phyloP scores from a whole-genome alignment of 2,329 filamentous ascomycete genomes.

The Colletotrichum godetiae region DNA sequence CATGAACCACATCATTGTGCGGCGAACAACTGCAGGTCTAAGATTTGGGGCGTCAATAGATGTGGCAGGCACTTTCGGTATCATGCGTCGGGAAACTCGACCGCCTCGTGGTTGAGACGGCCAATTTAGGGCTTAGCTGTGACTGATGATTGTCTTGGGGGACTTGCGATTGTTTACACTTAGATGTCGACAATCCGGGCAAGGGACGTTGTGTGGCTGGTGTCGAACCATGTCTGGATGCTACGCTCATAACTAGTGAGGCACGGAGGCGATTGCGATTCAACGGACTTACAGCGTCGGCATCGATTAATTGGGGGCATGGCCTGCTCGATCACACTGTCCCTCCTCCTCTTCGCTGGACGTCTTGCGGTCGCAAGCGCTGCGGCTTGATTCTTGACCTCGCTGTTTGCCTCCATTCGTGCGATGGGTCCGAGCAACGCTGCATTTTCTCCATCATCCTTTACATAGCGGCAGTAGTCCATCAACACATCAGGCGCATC shows the following conservation, averaged over 20 bases:
- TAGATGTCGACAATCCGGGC: not conserved
- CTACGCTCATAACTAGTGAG: not conserved
- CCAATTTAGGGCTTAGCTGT: conserved; percentile 4
- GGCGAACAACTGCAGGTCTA: conserved; percentile 22
- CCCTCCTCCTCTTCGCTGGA: conserved; percentile 15
- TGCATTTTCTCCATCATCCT: conserved; percentile 11
- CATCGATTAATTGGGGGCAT: conserved; percentile 5
- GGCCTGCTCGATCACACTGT: conserved; percentile 11
- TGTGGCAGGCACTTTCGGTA: not conserved
- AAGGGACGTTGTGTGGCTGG: not conserved
- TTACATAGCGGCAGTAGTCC: conserved; percentile 17
- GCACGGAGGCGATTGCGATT: too few relatives aligned
- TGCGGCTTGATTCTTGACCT: not conserved
- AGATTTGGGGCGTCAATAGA: not conserved
- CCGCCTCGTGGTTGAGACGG: not conserved
- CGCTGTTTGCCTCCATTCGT: not conserved
- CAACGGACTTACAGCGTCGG: conserved; percentile 10
- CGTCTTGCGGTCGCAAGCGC: conserved; percentile 5
- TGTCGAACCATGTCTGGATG: conserved; percentile 23
- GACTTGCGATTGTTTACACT: conserved; percentile 1
- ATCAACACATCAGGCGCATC: conserved; percentile 21
- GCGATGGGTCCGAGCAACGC: conserved; percentile 11
- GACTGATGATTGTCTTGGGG: not conserved
- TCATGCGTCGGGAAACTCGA: not conserved
- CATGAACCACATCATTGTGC: conserved; percentile 34